Evolutionary conservation across 2,329 filamentous ascomycete genomes (phyloP).

Genomic region (Plectosphaerella cucumerina): DNA sequence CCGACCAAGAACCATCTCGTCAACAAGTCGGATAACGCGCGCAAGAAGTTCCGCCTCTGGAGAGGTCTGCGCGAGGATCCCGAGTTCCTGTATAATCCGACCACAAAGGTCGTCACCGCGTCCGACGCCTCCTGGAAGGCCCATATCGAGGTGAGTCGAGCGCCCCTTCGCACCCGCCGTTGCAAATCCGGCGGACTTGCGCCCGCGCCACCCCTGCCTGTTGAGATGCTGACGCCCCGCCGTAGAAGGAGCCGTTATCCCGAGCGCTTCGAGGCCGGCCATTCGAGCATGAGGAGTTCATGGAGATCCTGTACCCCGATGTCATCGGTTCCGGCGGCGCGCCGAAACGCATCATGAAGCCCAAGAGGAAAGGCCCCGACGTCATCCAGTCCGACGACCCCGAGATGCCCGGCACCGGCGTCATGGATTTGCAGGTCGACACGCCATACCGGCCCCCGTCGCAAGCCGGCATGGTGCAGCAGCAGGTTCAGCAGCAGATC

Average conservation of each 20-base stretch:
- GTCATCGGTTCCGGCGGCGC: constrained; percentile 56
- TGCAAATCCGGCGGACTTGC: not conserved
- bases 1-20: constrained; percentile 59
- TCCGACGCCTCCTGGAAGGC: constrained; percentile 53
- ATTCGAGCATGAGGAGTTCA: constrained; percentile 57
- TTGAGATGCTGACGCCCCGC: not conserved
- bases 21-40: constrained; percentile 61
- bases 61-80: constrained; percentile 53
- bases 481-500: constrained; percentile 12
- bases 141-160: constrained; percentile 49
- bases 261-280: constrained; percentile 52
- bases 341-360: constrained; percentile 55
- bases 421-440: constrained; percentile 40
- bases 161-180: not conserved
- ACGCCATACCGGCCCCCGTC: constrained; percentile 17
- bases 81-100: constrained; percentile 50
- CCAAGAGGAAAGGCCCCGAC: constrained; percentile 44
- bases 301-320: constrained; percentile 57
- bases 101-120: constrained; percentile 47
- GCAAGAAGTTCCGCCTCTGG: constrained; percentile 60
- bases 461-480: constrained; percentile 13
- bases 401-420: constrained; percentile 42
- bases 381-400: constrained; percentile 37
- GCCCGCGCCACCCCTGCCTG: not conserved
- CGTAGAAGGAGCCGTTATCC: constrained; percentile 53